Conservation (phyloP, 1,284 basidiomycete species). For the Ustilago xerochloae region DNA sequence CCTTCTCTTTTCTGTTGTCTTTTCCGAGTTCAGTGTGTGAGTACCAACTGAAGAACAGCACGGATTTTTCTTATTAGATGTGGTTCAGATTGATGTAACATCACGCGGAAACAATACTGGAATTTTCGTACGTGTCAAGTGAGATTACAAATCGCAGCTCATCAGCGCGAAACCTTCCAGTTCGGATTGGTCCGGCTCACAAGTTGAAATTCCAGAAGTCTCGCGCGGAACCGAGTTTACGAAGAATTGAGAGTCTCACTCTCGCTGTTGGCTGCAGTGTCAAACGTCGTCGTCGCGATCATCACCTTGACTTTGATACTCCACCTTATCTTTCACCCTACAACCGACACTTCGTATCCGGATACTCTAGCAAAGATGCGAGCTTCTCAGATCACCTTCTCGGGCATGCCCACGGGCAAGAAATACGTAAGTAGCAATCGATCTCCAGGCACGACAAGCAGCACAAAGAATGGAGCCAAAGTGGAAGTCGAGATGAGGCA, state of each 20-base stretch:
- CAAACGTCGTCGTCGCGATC: constrained; percentile 4
- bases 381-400: constrained; percentile 49
- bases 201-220: background rate
- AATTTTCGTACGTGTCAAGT: constrained; percentile 12
- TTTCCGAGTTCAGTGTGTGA: background rate
- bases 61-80: background rate
- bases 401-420: constrained; percentile 63
- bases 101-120: background rate
- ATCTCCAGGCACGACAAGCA: background rate
- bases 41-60: background rate
- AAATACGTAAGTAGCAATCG: constrained; percentile 58
- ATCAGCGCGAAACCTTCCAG: no score
- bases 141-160: constrained; percentile 7
- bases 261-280: background rate
- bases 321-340: constrained; percentile 3
- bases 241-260: constrained; percentile 22
- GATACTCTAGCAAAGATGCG: constrained; percentile 29
- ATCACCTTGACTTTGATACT: background rate
- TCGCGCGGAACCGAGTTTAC: constrained; percentile 6
- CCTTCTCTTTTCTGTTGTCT: background rate
- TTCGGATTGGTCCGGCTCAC: constrained; percentile 21
- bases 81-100: background rate
- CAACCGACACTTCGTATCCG: background rate
- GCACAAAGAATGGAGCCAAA: background rate
- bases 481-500: background rate